Conservation (phyloP, 2,329 filamentous ascomycete species). For the Rutstroemia sp. region DNA sequence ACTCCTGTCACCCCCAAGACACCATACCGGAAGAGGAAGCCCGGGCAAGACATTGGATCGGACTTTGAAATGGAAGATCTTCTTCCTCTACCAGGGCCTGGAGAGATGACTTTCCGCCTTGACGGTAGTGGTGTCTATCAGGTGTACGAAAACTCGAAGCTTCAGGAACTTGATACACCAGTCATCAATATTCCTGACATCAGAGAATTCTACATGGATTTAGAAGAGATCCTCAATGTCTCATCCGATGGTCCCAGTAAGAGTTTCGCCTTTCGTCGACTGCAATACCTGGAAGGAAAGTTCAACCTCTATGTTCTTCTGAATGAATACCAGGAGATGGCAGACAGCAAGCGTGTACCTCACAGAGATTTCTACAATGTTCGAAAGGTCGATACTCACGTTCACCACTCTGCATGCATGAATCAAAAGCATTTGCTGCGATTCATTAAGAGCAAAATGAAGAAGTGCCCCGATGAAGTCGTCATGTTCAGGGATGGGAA, state of each 20-base stretch:
- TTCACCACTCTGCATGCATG: constrained; percentile 99
- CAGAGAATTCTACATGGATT: constrained; percentile 90
- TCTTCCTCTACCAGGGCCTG: constrained; percentile 62
- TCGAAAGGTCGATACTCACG: constrained; percentile 96
- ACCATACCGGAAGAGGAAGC: constrained; percentile 62
- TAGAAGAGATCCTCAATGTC: constrained; percentile 79
- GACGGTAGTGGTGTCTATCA: constrained; percentile 87
- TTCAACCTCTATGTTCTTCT: constrained; percentile 90
- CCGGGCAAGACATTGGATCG: constrained; percentile 82
- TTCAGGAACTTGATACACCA: constrained; percentile 56
- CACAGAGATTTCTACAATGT: constrained; percentile 99
- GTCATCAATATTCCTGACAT: constrained; percentile 83
- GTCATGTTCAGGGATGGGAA: constrained; percentile 90
- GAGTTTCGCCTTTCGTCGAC: constrained; percentile 88
- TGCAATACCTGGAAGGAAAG: constrained; percentile 94
- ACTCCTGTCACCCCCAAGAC: constrained; percentile 34
- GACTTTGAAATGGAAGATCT: constrained; percentile 82
- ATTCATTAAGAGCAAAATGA: constrained; percentile 99
- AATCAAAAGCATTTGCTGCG: constrained; percentile 97
- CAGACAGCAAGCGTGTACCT: constrained; percentile 94
- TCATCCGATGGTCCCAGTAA: constrained; percentile 95
- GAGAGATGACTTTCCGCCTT: constrained; percentile 65
- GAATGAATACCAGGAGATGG: constrained; percentile 96
- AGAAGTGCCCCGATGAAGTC: constrained; percentile 90
- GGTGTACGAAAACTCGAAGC: constrained; percentile 67